Percentiles rank a stretch among this genome's conserved stretches.
phyloP scores from a whole-genome alignment of 805 yeast genomes.

The Hanseniaspora occidentalis region DNA sequence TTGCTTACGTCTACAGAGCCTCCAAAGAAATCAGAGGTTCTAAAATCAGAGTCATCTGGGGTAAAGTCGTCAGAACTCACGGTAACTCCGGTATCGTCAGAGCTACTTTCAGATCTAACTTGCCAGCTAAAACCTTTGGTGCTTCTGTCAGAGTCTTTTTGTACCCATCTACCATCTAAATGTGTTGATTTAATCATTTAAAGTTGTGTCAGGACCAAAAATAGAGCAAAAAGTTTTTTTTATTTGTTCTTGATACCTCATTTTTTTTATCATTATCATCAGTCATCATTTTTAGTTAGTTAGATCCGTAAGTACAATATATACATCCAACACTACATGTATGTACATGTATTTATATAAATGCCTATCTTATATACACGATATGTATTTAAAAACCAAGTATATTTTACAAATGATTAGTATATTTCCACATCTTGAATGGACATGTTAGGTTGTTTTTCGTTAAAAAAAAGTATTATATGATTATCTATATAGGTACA shows the following conservation, averaged over 20 bases:
- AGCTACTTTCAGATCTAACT: slow-evolving; percentile 97
- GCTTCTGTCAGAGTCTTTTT: slow-evolving; percentile 99
- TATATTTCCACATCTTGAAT: too few relatives aligned
- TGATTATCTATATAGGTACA: too few relatives aligned
- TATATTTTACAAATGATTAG: too few relatives aligned
- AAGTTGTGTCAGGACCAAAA: neutral
- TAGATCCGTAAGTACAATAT: too few relatives aligned
- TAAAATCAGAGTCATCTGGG: slow-evolving; percentile 99
- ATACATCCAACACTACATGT: too few relatives aligned
- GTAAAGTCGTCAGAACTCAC: slow-evolving; percentile 97
- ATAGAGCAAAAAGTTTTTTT: neutral
- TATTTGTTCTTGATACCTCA: neutral
- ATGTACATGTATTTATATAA: too few relatives aligned
- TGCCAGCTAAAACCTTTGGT: slow-evolving; percentile 99
- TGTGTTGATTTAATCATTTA: slow-evolving; percentile 6
- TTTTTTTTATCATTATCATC: neutral
- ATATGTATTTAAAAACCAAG: too few relatives aligned
- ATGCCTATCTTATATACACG: too few relatives aligned
- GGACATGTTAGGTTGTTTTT: too few relatives aligned
- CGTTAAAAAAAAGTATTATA: too few relatives aligned
- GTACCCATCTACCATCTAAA: slow-evolving; percentile 99
- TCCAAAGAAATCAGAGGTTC: slow-evolving; percentile 96
- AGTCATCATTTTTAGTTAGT: too few relatives aligned
- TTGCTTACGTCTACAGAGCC: slow-evolving; percentile 99
- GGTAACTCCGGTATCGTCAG: slow-evolving; percentile 97